Evolutionary conservation across 345 rosid genomes (phyloP), one percentile per base, ranked within the genome.

Genomic region (Populus alba): DNA sequence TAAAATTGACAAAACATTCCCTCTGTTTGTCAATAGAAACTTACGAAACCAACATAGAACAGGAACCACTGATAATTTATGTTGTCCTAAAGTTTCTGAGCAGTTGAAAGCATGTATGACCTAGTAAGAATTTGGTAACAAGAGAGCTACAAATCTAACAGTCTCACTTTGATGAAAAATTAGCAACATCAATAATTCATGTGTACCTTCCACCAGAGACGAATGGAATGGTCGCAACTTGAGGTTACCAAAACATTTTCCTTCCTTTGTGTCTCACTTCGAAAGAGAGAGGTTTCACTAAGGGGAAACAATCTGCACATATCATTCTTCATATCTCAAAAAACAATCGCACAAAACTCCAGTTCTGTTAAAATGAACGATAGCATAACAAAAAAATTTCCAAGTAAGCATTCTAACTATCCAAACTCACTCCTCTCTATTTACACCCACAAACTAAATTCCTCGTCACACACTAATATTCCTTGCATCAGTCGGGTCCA

Each of bases 141-240:
- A 62, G 20, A 39, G 23, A 12, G 53, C 38, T 72, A 47, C 29
- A 43, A 38, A 69, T 65, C 53, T 45, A 27, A 6, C 0, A 41
- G 66, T 31, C n/a, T 57, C 18, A 15, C 39, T 16, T 45, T 27
- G 31, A 41, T 68, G 59, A n/a, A 37, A 63, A 63, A 5, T 62
- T 35, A 25, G 66, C 11, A 78, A 51, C 27, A 41, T 38, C 9
- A 59, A 71, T 45, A 75, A 33, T 77, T 70, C 70, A 39, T 72
- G 69, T 23, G n/a, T 84, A 92, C 96, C 94, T 92, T 90, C 91
- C 89, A 86, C 93, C 93, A 92, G 22, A 89, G 66, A 68, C 93
- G 91, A 86, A 92, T 86, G 7, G 93, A 80, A 70, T 78, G 93
- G 59, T 88, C 93, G 74, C 71, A 75, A 75, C 92, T 90, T 71